Evolutionary conservation across 176 grass and related monocot genomes (phyloP).

Genomic region (Thinopyrum elongatum): DNA sequence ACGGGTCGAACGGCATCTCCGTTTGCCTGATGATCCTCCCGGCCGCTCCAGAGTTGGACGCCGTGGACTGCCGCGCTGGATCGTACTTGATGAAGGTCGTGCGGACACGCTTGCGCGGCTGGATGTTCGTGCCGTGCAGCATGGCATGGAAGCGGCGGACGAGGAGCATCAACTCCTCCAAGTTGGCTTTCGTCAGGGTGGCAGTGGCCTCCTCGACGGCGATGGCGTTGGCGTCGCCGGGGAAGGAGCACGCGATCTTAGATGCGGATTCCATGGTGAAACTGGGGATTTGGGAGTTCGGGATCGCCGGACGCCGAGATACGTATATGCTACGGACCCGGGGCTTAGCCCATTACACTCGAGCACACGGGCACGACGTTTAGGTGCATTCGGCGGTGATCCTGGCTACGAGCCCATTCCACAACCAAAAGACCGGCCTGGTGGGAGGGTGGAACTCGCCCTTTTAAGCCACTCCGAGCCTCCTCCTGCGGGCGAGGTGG

Average conservation of each 20-base stretch:
- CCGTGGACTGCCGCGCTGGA: constrained; percentile 34
- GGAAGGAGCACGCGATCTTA: neutral
- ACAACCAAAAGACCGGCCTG: too few relatives aligned
- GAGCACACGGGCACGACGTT: too few relatives aligned
- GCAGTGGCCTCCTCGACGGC: constrained; percentile 36
- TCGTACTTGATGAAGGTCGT: constrained; percentile 49
- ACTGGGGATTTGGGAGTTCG: neutral
- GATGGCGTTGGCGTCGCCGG: constrained; percentile 36
- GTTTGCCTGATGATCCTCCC: constrained; percentile 20
- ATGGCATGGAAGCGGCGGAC: constrained; percentile 27
- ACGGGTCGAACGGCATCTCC: constrained; percentile 13
- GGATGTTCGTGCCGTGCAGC: constrained; percentile 34
- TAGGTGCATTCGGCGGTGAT: too few relatives aligned
- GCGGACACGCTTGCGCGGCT: constrained; percentile 8
- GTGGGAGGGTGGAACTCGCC: too few relatives aligned
- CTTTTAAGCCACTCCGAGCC: too few relatives aligned
- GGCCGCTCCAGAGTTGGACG: constrained; percentile 23
- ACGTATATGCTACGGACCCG: too few relatives aligned
- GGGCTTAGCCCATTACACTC: too few relatives aligned
- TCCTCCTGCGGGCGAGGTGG: too few relatives aligned
- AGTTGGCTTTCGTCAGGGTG: constrained; percentile 22
- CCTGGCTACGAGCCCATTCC: too few relatives aligned
- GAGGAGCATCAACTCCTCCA: constrained; percentile 40
- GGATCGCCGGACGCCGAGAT: neutral
- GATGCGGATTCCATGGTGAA: neutral